Evolutionary conservation across 306 rosid genomes (phyloP), one percentile per base, ranked within the genome.

Genomic region (Calophaca sinica): DNA sequence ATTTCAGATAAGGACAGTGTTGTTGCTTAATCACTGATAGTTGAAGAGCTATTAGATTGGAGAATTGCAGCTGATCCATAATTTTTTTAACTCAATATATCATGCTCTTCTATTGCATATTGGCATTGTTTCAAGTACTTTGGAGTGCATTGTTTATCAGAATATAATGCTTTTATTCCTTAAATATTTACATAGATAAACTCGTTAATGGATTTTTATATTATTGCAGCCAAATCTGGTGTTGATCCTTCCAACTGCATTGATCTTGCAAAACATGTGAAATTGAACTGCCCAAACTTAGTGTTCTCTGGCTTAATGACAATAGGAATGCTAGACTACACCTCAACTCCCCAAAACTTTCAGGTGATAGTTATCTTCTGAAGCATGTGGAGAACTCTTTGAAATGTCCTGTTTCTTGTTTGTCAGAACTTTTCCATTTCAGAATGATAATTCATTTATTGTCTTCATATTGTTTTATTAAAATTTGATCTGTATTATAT

Each of bases 261-360:
- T 73, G 96, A 88, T 70, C 92, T 94, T n/a, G 97, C 93, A 68
- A 90, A 87, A 81, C 96, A 94, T 86, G 96, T 94, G 50, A 91
- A 84, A 62, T 57, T 54, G 26, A 75, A 79, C 82, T 92, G 99
- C 88, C 93, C 97, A 79, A 90, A 94, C 77, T 91, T 94, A 29
- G 84, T 74, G 60, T 90, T 94, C 79, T 88, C 87, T 72, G 99
- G 99, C 74, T 83, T 94, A 71, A 94, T 94, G 99, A 94, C 97
- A 7, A 92, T 91, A 77, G 99, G 99, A 60, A 94, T 90, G 97
- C 82, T 74, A 11, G 96, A 94, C 84, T 94, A 90, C 68, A 82
- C 88, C 64, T 94, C 98, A 49, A 94, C 97, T 9, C 99, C 93
- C 5, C 92, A 88, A 85, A 94, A 94, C 82, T 90, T 94, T 81